These are phyloP conservation scores for Cicer bijugum DNA, from an alignment of 306 rosid genomes.

Conservation along the genomic window DNA sequence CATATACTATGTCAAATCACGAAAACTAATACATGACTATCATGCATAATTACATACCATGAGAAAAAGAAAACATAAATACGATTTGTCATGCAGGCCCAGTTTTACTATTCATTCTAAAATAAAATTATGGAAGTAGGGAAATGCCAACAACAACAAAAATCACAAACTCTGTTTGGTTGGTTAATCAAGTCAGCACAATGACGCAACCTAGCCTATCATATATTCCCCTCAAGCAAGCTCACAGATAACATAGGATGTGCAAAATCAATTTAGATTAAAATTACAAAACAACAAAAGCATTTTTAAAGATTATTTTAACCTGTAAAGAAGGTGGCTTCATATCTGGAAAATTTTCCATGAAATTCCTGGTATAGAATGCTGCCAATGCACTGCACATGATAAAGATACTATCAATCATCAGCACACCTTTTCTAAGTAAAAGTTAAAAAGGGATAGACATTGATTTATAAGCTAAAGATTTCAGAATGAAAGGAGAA, in stretches of 20 bases:
- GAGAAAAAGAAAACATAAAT: not conserved
- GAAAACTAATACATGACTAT: not conserved
- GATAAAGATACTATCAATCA: constrained; percentile 43
- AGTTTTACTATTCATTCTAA: not conserved
- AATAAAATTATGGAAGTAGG: constrained; percentile 21
- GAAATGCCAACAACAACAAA: constrained; percentile 7
- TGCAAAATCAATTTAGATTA: constrained; percentile 27
- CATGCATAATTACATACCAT: not conserved
- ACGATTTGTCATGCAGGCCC: constrained; percentile 1
- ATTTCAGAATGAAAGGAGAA: constrained; percentile 30
- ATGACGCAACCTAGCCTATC: constrained; percentile 34
- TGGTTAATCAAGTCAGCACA: constrained; percentile 31
- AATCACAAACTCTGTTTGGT: constrained; percentile 3
- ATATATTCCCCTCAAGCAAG: constrained; percentile 18
- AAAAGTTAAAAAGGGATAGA: constrained; percentile 1
- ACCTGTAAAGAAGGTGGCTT: constrained; percentile 96
- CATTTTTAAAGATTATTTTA: constrained; percentile 44
- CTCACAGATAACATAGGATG: constrained; percentile 19
- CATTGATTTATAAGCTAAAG: constrained; percentile 8
- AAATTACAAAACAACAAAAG: constrained; percentile 34
- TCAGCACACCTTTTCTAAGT: constrained; percentile 37
- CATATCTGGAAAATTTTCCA: constrained; percentile 76
- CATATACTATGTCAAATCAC: constrained; percentile 9
- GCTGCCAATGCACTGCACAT: constrained; percentile 93
- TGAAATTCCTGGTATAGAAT: constrained; percentile 86